Conservation (phyloP, 2,329 filamentous ascomycete species). For the Ophiostoma ips region DNA sequence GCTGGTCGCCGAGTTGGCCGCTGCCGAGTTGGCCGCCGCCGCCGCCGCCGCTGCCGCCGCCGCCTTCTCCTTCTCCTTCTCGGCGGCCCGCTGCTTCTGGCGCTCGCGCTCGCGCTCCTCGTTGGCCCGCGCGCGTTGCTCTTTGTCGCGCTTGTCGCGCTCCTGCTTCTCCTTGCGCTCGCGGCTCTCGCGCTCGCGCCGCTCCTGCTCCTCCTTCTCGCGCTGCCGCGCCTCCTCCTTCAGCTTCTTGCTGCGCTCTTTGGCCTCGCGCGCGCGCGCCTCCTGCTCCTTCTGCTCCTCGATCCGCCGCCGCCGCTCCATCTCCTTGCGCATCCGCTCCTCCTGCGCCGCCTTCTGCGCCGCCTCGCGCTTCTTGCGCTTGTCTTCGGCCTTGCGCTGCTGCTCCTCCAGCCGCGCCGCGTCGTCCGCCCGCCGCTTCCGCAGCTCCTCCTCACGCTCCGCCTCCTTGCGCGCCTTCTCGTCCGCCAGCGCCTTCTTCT, state of each 20-base stretch:
- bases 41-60: slow-evolving; percentile 21
- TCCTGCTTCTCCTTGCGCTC: slow-evolving; percentile 48
- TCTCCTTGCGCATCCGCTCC: slow-evolving; percentile 70
- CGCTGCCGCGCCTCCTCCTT: slow-evolving; percentile 52
- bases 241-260: slow-evolving; percentile 71
- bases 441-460: slow-evolving; percentile 79
- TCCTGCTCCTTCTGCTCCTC: slow-evolving; percentile 81
- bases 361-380: slow-evolving; percentile 78
- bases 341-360: slow-evolving; percentile 86
- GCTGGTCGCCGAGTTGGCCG: background rate
- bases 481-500: slow-evolving; percentile 80
- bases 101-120: slow-evolving; percentile 18
- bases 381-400: slow-evolving; percentile 72
- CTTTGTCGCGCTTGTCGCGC: slow-evolving; percentile 39
- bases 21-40: background rate
- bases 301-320: slow-evolving; percentile 63
- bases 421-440: slow-evolving; percentile 59
- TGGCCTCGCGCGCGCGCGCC: slow-evolving; percentile 66
- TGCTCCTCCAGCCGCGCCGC: slow-evolving; percentile 70
- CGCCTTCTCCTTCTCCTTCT: slow-evolving; percentile 30
- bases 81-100: slow-evolving; percentile 30
- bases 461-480: slow-evolving; percentile 80
- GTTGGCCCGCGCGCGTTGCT: slow-evolving; percentile 28
- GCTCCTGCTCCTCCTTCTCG: slow-evolving; percentile 47
- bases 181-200: slow-evolving; percentile 39